A percentile compares a stretch with the other conserved stretches of the same genome.
phyloP scores from a whole-genome alignment of 129 eudicot species.

The Saposhnikovia divaricata region DNA sequence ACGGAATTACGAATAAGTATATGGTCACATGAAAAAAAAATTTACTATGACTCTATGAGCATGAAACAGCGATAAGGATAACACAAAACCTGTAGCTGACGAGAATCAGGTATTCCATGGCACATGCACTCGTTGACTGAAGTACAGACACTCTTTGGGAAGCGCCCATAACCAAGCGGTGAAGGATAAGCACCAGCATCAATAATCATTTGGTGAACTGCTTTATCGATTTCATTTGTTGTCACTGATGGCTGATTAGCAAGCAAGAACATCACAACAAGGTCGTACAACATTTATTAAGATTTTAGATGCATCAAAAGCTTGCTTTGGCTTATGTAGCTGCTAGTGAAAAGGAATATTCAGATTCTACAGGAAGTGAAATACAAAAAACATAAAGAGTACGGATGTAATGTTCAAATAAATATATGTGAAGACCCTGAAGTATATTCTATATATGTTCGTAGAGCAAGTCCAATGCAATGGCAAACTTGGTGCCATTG shows the following conservation, averaged over 20 bases:
- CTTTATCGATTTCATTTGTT: constrained; percentile 91
- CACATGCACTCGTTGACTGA: constrained; percentile 99
- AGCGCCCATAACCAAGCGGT: constrained; percentile 95
- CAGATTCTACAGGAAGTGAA: not conserved
- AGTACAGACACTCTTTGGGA: constrained; percentile 97
- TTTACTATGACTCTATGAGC: not conserved
- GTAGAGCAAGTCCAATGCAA: too few species aligned
- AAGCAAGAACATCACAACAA: not conserved
- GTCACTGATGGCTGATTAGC: constrained; percentile 85
- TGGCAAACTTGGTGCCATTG: too few species aligned
- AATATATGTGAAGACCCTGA: not conserved
- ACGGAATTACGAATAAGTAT: constrained; percentile 58
- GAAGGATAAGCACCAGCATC: constrained; percentile 99
- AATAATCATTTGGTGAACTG: constrained; percentile 94
- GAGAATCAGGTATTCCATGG: constrained; percentile 99
- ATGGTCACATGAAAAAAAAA: constrained; percentile 72
- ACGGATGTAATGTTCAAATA: not conserved
- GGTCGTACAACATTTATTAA: not conserved
- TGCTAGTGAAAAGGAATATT: not conserved
- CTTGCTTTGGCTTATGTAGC: not conserved
- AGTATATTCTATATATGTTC: not conserved
- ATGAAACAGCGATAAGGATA: not conserved
- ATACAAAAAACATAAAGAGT: not conserved
- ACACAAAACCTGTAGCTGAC: constrained; percentile 69
- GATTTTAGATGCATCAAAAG: not conserved